phyloP scores from a whole-genome alignment of 495 filamentous ascomycete genomes.

The Penicillium maclennaniae region DNA sequence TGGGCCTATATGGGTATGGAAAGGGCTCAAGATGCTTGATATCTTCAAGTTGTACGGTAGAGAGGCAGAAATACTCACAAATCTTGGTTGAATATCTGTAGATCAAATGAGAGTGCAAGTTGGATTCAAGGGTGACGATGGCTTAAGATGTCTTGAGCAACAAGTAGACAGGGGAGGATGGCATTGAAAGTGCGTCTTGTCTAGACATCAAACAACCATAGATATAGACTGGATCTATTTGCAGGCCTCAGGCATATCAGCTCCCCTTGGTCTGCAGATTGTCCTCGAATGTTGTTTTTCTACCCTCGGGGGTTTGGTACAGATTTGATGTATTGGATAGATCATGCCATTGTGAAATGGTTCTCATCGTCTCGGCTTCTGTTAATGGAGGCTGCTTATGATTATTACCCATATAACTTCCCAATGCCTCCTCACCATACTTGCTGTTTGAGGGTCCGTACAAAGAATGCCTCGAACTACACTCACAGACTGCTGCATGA shows the following conservation, averaged over 20 bases:
- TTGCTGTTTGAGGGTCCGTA: neutral
- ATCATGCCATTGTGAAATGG: no score
- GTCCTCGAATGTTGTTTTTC: no score
- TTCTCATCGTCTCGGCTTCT: neutral
- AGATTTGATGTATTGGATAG: no score
- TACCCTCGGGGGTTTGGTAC: no score
- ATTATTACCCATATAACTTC: no score
- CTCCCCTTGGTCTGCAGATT: no score
- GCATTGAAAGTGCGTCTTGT: neutral
- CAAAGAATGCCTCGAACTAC: neutral
- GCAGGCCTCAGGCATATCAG: no score
- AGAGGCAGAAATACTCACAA: neutral
- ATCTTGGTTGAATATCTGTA: neutral
- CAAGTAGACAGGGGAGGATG: neutral
- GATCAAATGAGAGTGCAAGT: neutral
- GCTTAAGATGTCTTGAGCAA: no score
- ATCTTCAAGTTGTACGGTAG: neutral
- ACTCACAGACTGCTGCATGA: neutral
- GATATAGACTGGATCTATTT: no score
- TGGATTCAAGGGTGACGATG: neutral
- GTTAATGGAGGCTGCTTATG: neutral
- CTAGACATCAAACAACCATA: no score
- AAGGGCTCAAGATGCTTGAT: neutral
- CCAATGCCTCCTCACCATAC: no score
- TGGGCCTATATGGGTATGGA: neutral